Base-by-base conservation (phyloP, 129 eudicot genomes). In the Apium graveolens region DNA sequence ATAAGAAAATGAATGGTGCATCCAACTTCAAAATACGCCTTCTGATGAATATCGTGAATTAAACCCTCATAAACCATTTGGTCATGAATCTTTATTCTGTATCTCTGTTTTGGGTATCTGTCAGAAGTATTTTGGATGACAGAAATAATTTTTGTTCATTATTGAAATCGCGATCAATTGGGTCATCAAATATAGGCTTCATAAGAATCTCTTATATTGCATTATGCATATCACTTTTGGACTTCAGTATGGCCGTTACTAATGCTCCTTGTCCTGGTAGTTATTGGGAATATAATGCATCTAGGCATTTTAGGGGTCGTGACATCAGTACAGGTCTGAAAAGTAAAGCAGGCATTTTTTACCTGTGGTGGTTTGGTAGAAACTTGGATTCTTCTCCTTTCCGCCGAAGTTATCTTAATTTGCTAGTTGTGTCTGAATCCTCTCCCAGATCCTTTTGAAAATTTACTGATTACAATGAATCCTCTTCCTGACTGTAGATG, bases 401-500 rank as follows among this genome's bases (percentile, higher is more conserved):
- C 53, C 32, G 42, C 51, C 16, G 1, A 42, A 72, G 5, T 42
- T 72, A 41, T 5, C 11, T 72, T 21, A 8, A 72, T 1, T n/a
- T 39, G 34, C 34, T 72, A 26, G 32, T 39, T 27, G 26, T 11
- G 31, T 4, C 76, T 71, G 21, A 42, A 41, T 72, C 75, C 9
- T 32, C 13, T 70, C n/a, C 46, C 7, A 70, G 74, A 41, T 31
- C 44, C 46, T 70, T 70, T 11, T 70, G 75, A 27, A 70, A 70
- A 16, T 70, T 1, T 42, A 34, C 41, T 41, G 13, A 16, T 17
- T 48, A 17, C 18, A n/a, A 13, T 31, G n/a, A n/a, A 76, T 24
- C 16, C 14, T 71, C 63, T 75, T 80, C 34, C 74, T 80, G 78
- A 55, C 21, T 79, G 39, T 83, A 91, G 98, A 81, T 96, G 99